Evolutionary conservation across 352 stramenopile species (phyloP), one percentile per base, ranked within the genome.

Genomic region (Phytophthora idaei): DNA sequence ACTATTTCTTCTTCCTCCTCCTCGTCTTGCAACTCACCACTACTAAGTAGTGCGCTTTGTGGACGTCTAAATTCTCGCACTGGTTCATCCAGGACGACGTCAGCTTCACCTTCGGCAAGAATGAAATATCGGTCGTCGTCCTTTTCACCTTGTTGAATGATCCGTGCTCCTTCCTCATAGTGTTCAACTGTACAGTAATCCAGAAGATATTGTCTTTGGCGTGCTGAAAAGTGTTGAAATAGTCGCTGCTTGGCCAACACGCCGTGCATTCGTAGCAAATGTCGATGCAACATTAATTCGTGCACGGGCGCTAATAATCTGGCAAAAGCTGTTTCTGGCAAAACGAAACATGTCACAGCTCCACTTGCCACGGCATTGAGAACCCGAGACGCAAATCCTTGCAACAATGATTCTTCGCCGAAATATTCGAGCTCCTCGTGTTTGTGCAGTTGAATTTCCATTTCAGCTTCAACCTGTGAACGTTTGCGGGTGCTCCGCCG

Each of bases 101-200:
- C 63, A 15, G 69, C 80, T 57, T 92, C 80, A 29, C 85, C 83
- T 34, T 92, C 81, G 1, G 71, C 69, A 2, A 94, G 55, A 41
- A 94, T 76, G 42, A 90, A 93, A 73, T 86, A 94, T 39, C 73
- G 68, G 36, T 87, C 73, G 42, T 90, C 81, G 12, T 84, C 73
- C 31, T 77, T 71, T 4, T 93, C 84, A 27, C 73, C 72, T 64
- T 92, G 79, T 6, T 69, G 69, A 44, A 83, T 89, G 17, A 93
- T 86, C 10, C 48, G 51, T 3, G 78, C 76, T 48, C 74, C 76
- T 37, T 85, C 69, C 0, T 57, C 56, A 31, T 88, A 94, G 15
- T 61, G 57, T 29, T 78, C 64, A 15, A 92, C 58, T 6, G 57
- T 66, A 57, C 79, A 87, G 41, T 71, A 69, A 47, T 90, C 79